These are phyloP conservation scores for Linum tenue DNA, from an alignment of 345 rosid genomes.

Conservation along the genomic window DNA sequence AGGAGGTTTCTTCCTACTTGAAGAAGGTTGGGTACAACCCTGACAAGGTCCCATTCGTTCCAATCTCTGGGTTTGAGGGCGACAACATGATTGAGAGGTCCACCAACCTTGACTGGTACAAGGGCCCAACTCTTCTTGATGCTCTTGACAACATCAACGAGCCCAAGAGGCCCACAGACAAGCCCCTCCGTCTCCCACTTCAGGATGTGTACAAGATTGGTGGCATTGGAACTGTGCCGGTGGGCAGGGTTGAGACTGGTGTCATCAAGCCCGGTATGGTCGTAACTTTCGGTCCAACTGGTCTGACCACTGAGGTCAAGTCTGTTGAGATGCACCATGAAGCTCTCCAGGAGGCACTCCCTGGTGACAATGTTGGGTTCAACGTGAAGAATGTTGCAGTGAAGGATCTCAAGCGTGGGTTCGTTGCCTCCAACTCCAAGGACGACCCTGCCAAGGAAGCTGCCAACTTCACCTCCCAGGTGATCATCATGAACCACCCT, in stretches of 20 bases:
- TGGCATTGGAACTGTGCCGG: constrained; percentile 33
- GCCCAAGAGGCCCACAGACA: constrained; percentile 87
- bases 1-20: constrained; percentile 70
- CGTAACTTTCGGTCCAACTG: constrained; percentile 30
- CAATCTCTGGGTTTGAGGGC: constrained; percentile 78
- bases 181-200: constrained; percentile 84
- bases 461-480: constrained; percentile 41
- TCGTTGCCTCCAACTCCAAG: constrained; percentile 33
- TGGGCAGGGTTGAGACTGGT: constrained; percentile 33
- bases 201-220: constrained; percentile 58
- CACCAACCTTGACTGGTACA: constrained; percentile 70
- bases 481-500: constrained; percentile 59
- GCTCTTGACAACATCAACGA: constrained; percentile 56
- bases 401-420: constrained; percentile 38
- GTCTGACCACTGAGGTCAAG: constrained; percentile 31
- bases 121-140: constrained; percentile 66
- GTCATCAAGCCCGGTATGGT: constrained; percentile 26
- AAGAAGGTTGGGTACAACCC: constrained; percentile 75
- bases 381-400: constrained; percentile 36
- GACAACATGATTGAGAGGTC: constrained; percentile 85
- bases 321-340: constrained; percentile 37
- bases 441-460: constrained; percentile 38
- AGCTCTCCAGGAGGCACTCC: constrained; percentile 33
- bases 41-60: constrained; percentile 71
- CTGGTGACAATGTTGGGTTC: constrained; percentile 37